These are phyloP conservation scores for Penicillium corylophilum DNA, from an alignment of 2,329 filamentous ascomycete species.

Conservation along the genomic window DNA sequence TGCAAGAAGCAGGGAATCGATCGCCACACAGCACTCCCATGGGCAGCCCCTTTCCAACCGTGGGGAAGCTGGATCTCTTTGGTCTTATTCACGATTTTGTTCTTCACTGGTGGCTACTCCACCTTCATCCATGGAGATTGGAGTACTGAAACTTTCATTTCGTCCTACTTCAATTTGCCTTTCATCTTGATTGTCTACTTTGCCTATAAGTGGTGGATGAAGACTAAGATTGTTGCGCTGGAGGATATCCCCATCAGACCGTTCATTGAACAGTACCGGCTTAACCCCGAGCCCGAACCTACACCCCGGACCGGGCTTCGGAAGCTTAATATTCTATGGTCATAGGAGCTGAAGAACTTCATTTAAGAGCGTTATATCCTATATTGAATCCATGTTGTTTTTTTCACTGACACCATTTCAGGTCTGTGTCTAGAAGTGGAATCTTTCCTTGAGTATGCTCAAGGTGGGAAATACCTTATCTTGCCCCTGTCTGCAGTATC, in stretches of 20 bases:
- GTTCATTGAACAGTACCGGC: constrained; percentile 28
- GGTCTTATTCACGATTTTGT: constrained; percentile 58
- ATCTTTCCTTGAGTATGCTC: neutral
- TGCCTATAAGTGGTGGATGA: constrained; percentile 39
- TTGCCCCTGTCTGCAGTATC: neutral
- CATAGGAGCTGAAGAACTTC: neutral
- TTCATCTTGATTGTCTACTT: constrained; percentile 56
- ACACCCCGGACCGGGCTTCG: constrained; percentile 21
- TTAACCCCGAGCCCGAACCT: constrained; percentile 28
- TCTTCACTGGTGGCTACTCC: constrained; percentile 67
- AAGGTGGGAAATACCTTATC: neutral
- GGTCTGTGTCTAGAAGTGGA: neutral
- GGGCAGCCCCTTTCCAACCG: constrained; percentile 34
- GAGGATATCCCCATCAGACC: constrained; percentile 38
- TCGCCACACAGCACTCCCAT: constrained; percentile 42
- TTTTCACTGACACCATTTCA: neutral
- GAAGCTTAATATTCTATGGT: constrained; percentile 31
- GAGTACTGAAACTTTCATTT: constrained; percentile 60
- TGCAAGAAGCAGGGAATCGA: constrained; percentile 36
- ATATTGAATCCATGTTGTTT: neutral
- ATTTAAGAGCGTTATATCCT: neutral
- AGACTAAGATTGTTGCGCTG: constrained; percentile 35
- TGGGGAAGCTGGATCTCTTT: constrained; percentile 62
- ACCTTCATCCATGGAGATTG: constrained; percentile 26
- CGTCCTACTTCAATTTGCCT: constrained; percentile 59